Evolutionary conservation across 1,139 yeast genomes (phyloP).

Genomic region (Debaryomyces robertsiae): DNA sequence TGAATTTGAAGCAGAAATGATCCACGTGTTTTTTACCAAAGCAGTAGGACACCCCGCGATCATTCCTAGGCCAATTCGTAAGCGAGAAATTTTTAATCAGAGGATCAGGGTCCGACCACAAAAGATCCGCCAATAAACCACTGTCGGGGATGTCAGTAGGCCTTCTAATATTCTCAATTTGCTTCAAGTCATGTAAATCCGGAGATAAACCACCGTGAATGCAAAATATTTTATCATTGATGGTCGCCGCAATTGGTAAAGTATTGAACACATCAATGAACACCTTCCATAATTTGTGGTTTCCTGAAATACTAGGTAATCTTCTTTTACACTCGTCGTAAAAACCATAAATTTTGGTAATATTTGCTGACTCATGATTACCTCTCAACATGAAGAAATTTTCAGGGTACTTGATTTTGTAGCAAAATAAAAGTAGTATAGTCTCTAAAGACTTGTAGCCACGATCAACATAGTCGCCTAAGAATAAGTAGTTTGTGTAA

Average conservation of each 20-base stretch:
- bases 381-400: slow-evolving; percentile 91
- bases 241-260: slow-evolving; percentile 83
- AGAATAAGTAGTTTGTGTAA: slow-evolving; percentile 81
- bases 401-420: slow-evolving; percentile 94
- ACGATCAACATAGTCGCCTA: slow-evolving; percentile 96
- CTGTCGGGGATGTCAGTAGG: slow-evolving; percentile 89
- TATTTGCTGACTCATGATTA: slow-evolving; percentile 96
- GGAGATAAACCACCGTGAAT: slow-evolving; percentile 92
- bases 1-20: slow-evolving; percentile 66
- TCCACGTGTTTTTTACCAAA: slow-evolving; percentile 77
- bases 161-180: slow-evolving; percentile 68
- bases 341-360: slow-evolving; percentile 93
- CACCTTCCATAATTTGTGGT: slow-evolving; percentile 67
- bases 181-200: slow-evolving; percentile 61
- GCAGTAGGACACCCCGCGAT: slow-evolving; percentile 83
- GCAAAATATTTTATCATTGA: slow-evolving; percentile 82
- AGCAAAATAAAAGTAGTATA: slow-evolving; percentile 78
- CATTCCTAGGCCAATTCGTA: slow-evolving; percentile 76
- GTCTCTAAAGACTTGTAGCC: slow-evolving; percentile 96
- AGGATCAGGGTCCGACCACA: slow-evolving; percentile 89
- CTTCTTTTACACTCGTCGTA: slow-evolving; percentile 97
- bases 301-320: slow-evolving; percentile 49
- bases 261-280: slow-evolving; percentile 85
- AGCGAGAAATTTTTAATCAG: slow-evolving; percentile 44
- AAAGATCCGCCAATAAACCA: slow-evolving; percentile 76